phyloP scores from a whole-genome alignment of 805 yeast genomes.

The Pichia rugopelliculosa region DNA sequence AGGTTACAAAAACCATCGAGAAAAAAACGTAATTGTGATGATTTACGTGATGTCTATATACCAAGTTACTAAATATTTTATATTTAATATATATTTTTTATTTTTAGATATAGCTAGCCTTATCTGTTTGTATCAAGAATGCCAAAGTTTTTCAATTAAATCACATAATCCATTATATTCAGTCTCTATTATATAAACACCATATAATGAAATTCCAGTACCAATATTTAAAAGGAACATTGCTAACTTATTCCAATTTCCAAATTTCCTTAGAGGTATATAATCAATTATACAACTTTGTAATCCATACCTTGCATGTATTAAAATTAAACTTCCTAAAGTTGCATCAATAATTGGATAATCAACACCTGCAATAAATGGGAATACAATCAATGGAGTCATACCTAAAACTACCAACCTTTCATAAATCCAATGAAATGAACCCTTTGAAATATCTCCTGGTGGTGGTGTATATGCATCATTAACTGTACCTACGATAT shows the following conservation, averaged over 20 bases:
- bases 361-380: conserved; percentile 68
- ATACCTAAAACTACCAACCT: conserved; percentile 59
- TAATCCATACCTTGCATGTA: conserved; percentile 82
- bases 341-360: conserved; percentile 67
- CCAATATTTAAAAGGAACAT: conserved; percentile 65
- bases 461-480: conserved; percentile 73
- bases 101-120: neutral
- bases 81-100: neutral
- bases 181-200: conserved; percentile 76
- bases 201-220: conserved; percentile 61
- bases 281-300: conserved; percentile 90
- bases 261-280: conserved; percentile 81
- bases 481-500: conserved; percentile 87
- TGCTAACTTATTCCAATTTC: conserved; percentile 64
- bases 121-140: conserved; percentile 22
- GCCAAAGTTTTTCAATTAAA: conserved; percentile 58
- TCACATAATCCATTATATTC: conserved; percentile 72
- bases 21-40: neutral
- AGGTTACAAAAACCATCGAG: neutral
- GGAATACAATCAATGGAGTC: conserved; percentile 70
- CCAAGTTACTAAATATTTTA: neutral
- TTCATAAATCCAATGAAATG: conserved; percentile 92
- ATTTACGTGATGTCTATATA: neutral
- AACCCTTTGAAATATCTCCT: conserved; percentile 62
- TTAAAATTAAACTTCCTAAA: conserved; percentile 55